phyloP scores from a whole-genome alignment of 176 grass and related monocot genomes.

The Eleusine coracana region DNA sequence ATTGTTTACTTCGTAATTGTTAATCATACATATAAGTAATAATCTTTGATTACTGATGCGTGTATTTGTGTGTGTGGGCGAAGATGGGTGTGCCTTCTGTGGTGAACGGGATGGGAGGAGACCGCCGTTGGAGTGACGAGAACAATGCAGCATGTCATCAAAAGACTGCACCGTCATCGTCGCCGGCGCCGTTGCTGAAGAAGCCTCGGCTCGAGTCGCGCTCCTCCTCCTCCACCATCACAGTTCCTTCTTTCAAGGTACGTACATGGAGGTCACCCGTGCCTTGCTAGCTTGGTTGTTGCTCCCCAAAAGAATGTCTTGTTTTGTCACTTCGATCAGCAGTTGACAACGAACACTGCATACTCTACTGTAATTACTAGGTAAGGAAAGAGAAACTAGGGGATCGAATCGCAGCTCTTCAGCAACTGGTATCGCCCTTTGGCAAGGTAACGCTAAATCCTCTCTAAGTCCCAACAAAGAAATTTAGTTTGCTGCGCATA shows the following conservation, averaged over 20 bases:
- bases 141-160: conserved; percentile 36
- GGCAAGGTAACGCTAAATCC: conserved; percentile 62
- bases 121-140: conserved; percentile 25
- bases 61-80: not conserved
- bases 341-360: not conserved
- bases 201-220: conserved; percentile 54
- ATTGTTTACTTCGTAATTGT: not conserved
- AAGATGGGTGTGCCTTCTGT: conserved; percentile 45
- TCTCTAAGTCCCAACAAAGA: too few relatives aligned
- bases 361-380: conserved; percentile 25
- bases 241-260: conserved; percentile 83
- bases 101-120: conserved; percentile 46
- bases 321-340: not conserved
- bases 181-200: conserved; percentile 31
- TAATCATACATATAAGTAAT: not conserved
- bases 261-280: not conserved
- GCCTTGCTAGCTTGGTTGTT: not conserved
- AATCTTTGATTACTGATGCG: not conserved
- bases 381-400: conserved; percentile 97
- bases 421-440: conserved; percentile 91
- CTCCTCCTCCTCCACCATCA: conserved; percentile 57
- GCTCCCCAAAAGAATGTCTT: not conserved
- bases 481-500: not conserved
- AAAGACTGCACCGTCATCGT: not conserved
- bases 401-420: conserved; percentile 95